phyloP scores from a whole-genome alignment of 1,139 yeast genomes.

The Torulaspora globosa region DNA sequence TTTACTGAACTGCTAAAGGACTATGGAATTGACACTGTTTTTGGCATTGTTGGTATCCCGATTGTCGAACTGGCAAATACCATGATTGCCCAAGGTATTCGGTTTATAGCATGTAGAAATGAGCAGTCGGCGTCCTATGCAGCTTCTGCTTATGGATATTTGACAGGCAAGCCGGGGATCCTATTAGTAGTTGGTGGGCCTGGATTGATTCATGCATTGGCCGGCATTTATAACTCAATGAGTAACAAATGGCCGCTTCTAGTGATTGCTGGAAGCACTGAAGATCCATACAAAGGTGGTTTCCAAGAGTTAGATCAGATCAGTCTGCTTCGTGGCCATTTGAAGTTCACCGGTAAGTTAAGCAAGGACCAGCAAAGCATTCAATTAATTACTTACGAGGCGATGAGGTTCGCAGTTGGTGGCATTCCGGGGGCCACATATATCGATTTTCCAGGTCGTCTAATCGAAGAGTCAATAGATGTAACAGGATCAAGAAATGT shows the following conservation, averaged over 20 bases:
- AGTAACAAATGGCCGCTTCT: slow-evolving; percentile 58
- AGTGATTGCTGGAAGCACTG: slow-evolving; percentile 55
- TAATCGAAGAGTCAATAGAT: slow-evolving; percentile 36
- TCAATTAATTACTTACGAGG: slow-evolving; percentile 42
- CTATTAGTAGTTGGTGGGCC: slow-evolving; percentile 68
- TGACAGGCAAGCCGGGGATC: slow-evolving; percentile 60
- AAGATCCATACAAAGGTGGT: slow-evolving; percentile 52
- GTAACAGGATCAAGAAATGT: not conserved
- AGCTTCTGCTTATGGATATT: slow-evolving; percentile 61
- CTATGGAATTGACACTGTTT: slow-evolving; percentile 51
- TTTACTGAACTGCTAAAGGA: slow-evolving; percentile 46
- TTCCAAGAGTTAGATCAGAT: slow-evolving; percentile 66
- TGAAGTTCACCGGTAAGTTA: slow-evolving; percentile 51
- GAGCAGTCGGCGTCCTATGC: slow-evolving; percentile 71
- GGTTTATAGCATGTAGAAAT: slow-evolving; percentile 56
- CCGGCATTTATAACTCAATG: slow-evolving; percentile 59
- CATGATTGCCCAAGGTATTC: slow-evolving; percentile 48
- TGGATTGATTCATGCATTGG: slow-evolving; percentile 58
- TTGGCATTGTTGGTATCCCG: slow-evolving; percentile 69
- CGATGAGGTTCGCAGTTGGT: slow-evolving; percentile 45
- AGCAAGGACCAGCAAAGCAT: slow-evolving; percentile 40
- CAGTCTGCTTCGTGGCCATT: slow-evolving; percentile 42
- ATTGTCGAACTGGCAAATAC: slow-evolving; percentile 62
- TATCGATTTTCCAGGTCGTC: slow-evolving; percentile 59
- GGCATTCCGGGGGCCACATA: slow-evolving; percentile 59